Conservation (phyloP, 768 basidiomycete genomes). For the Lentinus brumalis region DNA sequence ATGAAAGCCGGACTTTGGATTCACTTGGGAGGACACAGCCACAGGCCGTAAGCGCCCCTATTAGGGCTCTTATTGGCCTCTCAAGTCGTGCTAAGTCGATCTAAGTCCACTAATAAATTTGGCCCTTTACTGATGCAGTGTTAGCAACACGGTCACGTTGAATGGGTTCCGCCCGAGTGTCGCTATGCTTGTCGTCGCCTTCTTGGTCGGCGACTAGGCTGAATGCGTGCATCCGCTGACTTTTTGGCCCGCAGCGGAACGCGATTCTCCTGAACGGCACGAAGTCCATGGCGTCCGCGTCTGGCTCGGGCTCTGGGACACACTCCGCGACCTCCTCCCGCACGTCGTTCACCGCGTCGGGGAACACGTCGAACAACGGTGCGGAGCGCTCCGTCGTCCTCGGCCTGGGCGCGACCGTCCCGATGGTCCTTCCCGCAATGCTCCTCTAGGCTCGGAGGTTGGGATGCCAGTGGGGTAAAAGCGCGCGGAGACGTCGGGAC, state of each 20-base stretch:
- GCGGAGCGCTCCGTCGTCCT: slow-evolving; percentile 19
- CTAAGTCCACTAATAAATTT: too few relatives aligned
- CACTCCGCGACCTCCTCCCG: slow-evolving; percentile 17
- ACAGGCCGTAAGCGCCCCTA: too few relatives aligned
- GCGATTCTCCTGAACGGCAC: slow-evolving; percentile 60
- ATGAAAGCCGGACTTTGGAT: too few relatives aligned
- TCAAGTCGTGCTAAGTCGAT: too few relatives aligned
- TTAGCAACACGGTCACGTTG: slow-evolving; percentile 38
- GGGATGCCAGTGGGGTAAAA: too few relatives aligned
- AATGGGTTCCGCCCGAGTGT: slow-evolving; percentile 40
- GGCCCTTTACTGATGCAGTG: too few relatives aligned
- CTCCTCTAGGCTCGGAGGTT: slow-evolving; percentile 19
- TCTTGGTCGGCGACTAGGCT: not conserved
- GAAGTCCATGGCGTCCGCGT: slow-evolving; percentile 22
- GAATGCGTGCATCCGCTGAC: too few relatives aligned
- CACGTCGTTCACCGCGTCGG: slow-evolving; percentile 10
- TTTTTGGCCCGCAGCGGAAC: slow-evolving; percentile 46
- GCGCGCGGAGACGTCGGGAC: too few relatives aligned
- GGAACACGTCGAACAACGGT: slow-evolving; percentile 1
- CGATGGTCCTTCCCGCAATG: slow-evolving; percentile 19
- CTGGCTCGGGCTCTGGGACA: slow-evolving; percentile 2
- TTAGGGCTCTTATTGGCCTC: too few relatives aligned
- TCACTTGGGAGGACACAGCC: too few relatives aligned
- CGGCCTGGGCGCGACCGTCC: slow-evolving; percentile 16
- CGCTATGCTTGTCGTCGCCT: not conserved